Evolutionary conservation across 768 basidiomycete genomes (phyloP).

Genomic region (Hygrocybe punicea): DNA sequence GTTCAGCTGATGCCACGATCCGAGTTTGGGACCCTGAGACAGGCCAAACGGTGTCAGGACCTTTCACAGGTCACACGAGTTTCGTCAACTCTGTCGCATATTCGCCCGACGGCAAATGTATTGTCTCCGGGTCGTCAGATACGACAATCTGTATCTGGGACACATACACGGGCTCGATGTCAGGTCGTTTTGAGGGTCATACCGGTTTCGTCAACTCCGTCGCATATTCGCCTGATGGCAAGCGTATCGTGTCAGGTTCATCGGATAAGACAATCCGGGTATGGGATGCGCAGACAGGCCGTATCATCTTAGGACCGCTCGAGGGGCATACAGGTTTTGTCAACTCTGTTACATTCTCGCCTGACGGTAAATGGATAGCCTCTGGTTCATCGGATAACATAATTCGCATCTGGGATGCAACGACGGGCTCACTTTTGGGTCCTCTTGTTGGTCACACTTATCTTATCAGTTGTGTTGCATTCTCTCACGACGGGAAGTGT

Average conservation of each 20-base stretch:
- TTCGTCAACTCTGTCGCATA: constrained; percentile 11
- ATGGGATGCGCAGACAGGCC: constrained; percentile 9
- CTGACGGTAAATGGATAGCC: constrained; percentile 21
- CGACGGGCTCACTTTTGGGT: constrained; percentile 19
- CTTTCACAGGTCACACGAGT: constrained; percentile 1
- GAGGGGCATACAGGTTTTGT: constrained; percentile 18
- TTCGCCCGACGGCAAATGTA: constrained; percentile 13
- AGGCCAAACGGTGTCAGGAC: too few relatives aligned
- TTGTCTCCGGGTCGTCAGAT: constrained; percentile 17
- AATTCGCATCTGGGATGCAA: constrained; percentile 23
- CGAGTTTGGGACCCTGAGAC: too few relatives aligned
- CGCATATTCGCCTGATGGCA: constrained; percentile 11
- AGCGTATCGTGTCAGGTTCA: constrained; percentile 4
- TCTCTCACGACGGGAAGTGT: constrained; percentile 16
- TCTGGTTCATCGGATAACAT: constrained; percentile 21
- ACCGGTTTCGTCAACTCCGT: background rate
- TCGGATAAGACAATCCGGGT: background rate
- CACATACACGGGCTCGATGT: constrained; percentile 1
- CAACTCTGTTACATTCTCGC: constrained; percentile 24
- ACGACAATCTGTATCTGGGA: constrained; percentile 19
- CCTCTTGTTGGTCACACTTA: constrained; percentile 6
- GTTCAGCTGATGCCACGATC: too few relatives aligned
- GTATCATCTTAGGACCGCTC: background rate
- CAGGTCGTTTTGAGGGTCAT: background rate
- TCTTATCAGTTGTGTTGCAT: background rate